Conservation (phyloP, 805 yeast species). For the Metschnikowia matae region DNA sequence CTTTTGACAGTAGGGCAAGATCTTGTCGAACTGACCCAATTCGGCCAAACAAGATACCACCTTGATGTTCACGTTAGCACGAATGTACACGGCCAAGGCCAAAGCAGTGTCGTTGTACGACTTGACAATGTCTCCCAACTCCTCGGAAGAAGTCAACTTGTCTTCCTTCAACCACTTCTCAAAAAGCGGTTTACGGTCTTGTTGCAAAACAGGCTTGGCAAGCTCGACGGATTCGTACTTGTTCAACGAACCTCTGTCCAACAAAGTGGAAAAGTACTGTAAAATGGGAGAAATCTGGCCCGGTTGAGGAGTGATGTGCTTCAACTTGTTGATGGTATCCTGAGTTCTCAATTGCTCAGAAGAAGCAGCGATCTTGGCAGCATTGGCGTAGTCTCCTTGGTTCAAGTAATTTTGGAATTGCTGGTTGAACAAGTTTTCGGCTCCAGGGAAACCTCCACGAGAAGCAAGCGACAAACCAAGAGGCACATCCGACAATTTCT, state of each 20-base stretch:
- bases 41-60: slow-evolving; percentile 92
- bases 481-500: slow-evolving; percentile 78
- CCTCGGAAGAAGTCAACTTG: slow-evolving; percentile 92
- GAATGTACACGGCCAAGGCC: slow-evolving; percentile 86
- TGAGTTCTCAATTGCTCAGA: slow-evolving; percentile 91
- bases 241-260: slow-evolving; percentile 91
- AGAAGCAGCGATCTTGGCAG: slow-evolving; percentile 96
- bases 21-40: slow-evolving; percentile 93
- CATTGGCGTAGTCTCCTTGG: slow-evolving; percentile 83
- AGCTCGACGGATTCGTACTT: slow-evolving; percentile 91
- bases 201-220: slow-evolving; percentile 92
- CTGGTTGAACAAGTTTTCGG: slow-evolving; percentile 84
- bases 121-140: slow-evolving; percentile 92
- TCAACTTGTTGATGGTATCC: slow-evolving; percentile 88
- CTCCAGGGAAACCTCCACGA: slow-evolving; percentile 96
- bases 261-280: slow-evolving; percentile 84
- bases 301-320: slow-evolving; percentile 84
- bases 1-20: slow-evolving; percentile 88
- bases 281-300: slow-evolving; percentile 93
- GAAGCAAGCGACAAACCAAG: slow-evolving; percentile 86
- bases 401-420: slow-evolving; percentile 84
- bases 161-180: slow-evolving; percentile 97
- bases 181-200: slow-evolving; percentile 85
- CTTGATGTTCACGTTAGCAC: slow-evolving; percentile 78
- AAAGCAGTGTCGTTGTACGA: slow-evolving; percentile 73